Conservation (phyloP, 257 asterid species). For the Lycium ferocissimum region DNA sequence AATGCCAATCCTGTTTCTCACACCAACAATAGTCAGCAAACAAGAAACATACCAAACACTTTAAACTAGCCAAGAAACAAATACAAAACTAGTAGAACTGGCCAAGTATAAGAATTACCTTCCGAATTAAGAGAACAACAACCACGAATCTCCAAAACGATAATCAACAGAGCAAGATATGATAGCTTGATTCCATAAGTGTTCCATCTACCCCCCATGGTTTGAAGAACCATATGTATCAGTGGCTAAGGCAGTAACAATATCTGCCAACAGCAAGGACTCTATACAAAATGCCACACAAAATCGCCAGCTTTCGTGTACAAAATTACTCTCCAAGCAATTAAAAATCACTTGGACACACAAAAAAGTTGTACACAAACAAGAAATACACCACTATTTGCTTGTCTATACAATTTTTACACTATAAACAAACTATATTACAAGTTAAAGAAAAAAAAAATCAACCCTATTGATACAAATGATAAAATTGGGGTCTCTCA, state of each 20-base stretch:
- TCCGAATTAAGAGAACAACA: constrained; percentile 65
- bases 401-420: constrained; percentile 36
- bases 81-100: neutral
- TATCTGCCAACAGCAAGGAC: constrained; percentile 59
- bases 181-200: constrained; percentile 53
- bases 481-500: constrained; percentile 59
- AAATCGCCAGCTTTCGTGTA: constrained; percentile 67
- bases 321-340: constrained; percentile 63
- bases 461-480: constrained; percentile 37
- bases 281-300: constrained; percentile 37
- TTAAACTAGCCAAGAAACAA: neutral
- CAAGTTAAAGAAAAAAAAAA: constrained; percentile 34
- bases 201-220: constrained; percentile 77
- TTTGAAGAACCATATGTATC: constrained; percentile 50
- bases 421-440: constrained; percentile 47
- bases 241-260: constrained; percentile 57
- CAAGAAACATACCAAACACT: neutral
- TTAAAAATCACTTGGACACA: constrained; percentile 51
- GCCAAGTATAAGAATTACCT: constrained; percentile 55
- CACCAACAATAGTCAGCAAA: constrained; percentile 33
- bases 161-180: constrained; percentile 52
- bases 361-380: constrained; percentile 34
- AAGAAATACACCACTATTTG: constrained; percentile 16
- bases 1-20: constrained; percentile 65
- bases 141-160: constrained; percentile 49